Evolutionary conservation across 495 filamentous ascomycete species (phyloP), one percentile per base, ranked within the genome.

Genomic region (Astrothelium macrocarpum): DNA sequence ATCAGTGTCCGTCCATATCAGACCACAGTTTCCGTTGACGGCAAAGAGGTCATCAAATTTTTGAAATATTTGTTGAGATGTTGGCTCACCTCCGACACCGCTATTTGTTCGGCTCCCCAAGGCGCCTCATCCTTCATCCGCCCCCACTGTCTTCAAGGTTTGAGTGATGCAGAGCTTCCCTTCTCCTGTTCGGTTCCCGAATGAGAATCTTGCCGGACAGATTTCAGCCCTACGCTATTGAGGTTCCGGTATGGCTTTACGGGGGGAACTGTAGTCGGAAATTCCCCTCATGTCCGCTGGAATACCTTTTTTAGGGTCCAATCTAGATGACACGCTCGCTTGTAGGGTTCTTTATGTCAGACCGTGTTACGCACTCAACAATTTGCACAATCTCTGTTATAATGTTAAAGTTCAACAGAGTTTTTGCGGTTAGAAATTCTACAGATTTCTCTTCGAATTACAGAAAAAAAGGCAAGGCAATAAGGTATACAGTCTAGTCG

Each of bases 1-100:
- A n/a, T n/a, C n/a, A n/a, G n/a, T n/a, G n/a, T n/a, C n/a, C n/a
- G n/a, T n/a, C n/a, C n/a, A n/a, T n/a, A n/a, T n/a, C n/a, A n/a
- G n/a, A n/a, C n/a, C n/a, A n/a, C n/a, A n/a, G n/a, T n/a, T n/a
- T n/a, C n/a, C n/a, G n/a, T n/a, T n/a, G n/a, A n/a, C n/a, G n/a
- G n/a, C n/a, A n/a, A n/a, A n/a, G n/a, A n/a, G n/a, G n/a, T n/a
- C n/a, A n/a, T n/a, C n/a, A n/a, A n/a, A n/a, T n/a, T n/a, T n/a
- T n/a, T n/a, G n/a, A n/a, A n/a, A n/a, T n/a, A n/a, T 60, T 36
- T 60, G 28, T 60, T 60, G 14, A 36, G 59, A 26, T 59, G 4
- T 36, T 25, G 20, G n/a, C 59, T 60, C 32, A 36, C 31, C 20
- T 56, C 49, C n/a, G 49, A 29, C 5, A 20, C 49, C n/a, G 49